These are phyloP conservation scores for Gaeumannomyces sp. DNA, from an alignment of 2,329 filamentous ascomycete genomes.

Conservation along the genomic window DNA sequence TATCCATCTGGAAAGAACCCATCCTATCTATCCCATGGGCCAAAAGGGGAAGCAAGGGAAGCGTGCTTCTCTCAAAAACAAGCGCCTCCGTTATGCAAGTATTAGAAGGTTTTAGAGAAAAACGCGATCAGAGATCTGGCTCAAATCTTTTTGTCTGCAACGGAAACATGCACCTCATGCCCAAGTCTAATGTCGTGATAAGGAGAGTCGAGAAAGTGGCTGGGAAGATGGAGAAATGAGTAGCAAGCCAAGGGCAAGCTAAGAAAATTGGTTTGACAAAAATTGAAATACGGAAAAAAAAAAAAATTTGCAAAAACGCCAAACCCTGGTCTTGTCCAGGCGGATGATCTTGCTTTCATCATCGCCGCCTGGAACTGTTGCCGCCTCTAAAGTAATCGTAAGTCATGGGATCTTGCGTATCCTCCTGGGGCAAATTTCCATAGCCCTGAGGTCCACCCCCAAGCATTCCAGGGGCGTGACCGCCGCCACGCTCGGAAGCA, in stretches of 20 bases:
- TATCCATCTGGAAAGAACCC: neutral
- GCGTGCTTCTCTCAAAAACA: neutral
- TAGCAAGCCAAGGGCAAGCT: neutral
- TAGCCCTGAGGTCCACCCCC: constrained; percentile 55
- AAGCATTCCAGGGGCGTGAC: constrained; percentile 43
- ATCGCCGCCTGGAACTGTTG: constrained; percentile 8
- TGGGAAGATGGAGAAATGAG: neutral
- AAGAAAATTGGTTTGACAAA: neutral
- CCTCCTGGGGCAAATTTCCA: constrained; percentile 50
- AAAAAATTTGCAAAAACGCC: neutral
- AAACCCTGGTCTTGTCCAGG: neutral
- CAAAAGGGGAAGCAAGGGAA: neutral
- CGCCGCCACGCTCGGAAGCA: neutral
- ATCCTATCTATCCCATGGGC: neutral
- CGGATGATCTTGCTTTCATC: neutral
- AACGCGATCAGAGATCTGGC: neutral
- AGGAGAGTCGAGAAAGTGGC: constrained; percentile 3
- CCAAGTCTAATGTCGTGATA: neutral
- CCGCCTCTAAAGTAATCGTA: constrained; percentile 53
- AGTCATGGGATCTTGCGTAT: constrained; percentile 41
- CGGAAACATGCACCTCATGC: neutral
- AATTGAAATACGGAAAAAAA: neutral
- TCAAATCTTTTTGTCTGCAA: neutral
- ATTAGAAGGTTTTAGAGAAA: neutral
- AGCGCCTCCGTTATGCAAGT: neutral